Evolutionary conservation across 2,329 filamentous ascomycete genomes (phyloP).

Genomic region (Calycina marina): DNA sequence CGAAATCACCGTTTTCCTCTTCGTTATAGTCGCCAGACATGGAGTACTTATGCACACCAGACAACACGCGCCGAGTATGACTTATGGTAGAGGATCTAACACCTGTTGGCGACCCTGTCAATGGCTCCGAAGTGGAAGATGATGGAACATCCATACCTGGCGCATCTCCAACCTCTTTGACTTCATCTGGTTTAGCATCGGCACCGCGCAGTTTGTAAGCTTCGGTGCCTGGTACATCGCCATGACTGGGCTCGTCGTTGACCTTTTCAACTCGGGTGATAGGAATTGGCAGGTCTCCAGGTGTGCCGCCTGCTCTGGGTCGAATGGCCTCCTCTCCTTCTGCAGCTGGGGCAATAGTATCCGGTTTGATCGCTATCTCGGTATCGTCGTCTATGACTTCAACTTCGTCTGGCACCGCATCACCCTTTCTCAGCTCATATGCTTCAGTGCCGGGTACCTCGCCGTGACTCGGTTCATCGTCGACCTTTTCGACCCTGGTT

Average conservation of each 20-base stretch:
- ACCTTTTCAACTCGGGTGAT: constrained; percentile 43
- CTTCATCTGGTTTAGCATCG: constrained; percentile 46
- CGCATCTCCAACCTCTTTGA: constrained; percentile 31
- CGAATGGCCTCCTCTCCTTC: constrained; percentile 7
- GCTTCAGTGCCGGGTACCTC: constrained; percentile 47
- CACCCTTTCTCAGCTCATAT: constrained; percentile 37
- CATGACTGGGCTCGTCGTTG: constrained; percentile 39
- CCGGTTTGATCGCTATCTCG: constrained; percentile 42
- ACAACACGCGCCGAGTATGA: constrained; percentile 25
- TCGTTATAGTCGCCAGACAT: constrained; percentile 42
- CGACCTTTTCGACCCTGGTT: constrained; percentile 43
- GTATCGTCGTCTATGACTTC: constrained; percentile 28
- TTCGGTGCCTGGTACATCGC: constrained; percentile 45
- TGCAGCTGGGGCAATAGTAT: constrained; percentile 29
- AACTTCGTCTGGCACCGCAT: constrained; percentile 47
- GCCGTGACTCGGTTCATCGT: constrained; percentile 41
- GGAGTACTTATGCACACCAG: constrained; percentile 16
- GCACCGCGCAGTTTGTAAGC: constrained; percentile 39
- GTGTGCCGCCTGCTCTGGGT: constrained; percentile 18
- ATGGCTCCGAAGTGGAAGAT: constrained; percentile 30
- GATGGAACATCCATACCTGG: constrained; percentile 37
- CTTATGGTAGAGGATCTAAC: constrained; percentile 31
- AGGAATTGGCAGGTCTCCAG: constrained; percentile 33
- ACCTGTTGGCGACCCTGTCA: constrained; percentile 43
- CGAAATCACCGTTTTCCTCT: constrained; percentile 40